Base-by-base conservation (phyloP, 2,329 filamentous ascomycete species). In the Penicillium sclerotiorum region DNA sequence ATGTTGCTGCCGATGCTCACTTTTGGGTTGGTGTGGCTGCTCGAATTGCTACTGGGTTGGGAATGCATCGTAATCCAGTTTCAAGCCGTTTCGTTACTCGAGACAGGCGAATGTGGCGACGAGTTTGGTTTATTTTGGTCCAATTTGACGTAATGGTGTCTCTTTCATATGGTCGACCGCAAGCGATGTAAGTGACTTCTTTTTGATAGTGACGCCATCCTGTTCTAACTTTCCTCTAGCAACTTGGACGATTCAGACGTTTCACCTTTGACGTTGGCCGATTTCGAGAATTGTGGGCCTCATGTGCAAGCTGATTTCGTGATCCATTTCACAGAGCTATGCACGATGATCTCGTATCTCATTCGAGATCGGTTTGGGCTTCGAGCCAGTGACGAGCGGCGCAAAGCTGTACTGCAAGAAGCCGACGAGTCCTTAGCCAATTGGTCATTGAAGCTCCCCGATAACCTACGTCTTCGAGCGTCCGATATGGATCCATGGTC, bases 11-110 rank as follows among this genome's bases (percentile, higher is more conserved):
- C 32, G 82, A 82, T 55, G 74, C 77, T 13, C 80, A 73, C 53
- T 69, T 75, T 51, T 82, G 80, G 80, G 70, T 81, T 6, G 80
- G 80, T 2, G 70, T 80, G 3, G 80, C 79, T 5, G 72, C 73
- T 15, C 72, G 80, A 5, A 80, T 77, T 27, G 80, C 79, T 2
- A 74, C 77, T 0, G 80, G 80, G 0, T 65, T 81, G 45, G 79
- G 80, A n/a, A 80, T 82, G 77, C 79, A 76, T 58, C 71, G 73
- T 21, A 72, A 75, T 53, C 66, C 71, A 1, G 65, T 72, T 6
- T 67, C 70, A 5, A 73, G 70, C 49, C 68, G 67, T 21, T 73
- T 76, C 55, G 67, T 71, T 12, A 63, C 69, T 22, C 60, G 65
- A n/a, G 72, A 75, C 50, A 66, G 72, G 35, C 67, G 72, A 21